phyloP scores from a whole-genome alignment of 2,329 filamentous ascomycete species.

The Aplosporella prunicola region DNA sequence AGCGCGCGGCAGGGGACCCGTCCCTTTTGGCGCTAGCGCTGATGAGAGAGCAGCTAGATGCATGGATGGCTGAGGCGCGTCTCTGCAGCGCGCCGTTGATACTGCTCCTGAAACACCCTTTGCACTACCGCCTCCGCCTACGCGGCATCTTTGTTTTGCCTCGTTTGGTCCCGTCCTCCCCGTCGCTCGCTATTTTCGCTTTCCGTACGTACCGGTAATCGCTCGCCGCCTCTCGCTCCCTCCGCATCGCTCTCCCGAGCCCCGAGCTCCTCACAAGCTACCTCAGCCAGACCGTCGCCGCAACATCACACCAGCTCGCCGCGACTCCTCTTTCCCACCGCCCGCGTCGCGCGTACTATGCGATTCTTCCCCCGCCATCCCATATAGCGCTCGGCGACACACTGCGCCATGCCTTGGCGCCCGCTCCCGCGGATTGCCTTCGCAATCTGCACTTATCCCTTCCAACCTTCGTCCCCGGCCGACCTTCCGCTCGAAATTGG shows the following conservation, averaged over 20 bases:
- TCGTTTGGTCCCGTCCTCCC: no score
- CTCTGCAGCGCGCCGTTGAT: no score
- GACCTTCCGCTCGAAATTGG: slow-evolving; percentile 95
- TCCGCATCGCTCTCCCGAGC: not conserved
- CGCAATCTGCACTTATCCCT: slow-evolving; percentile 91
- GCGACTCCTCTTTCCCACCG: slow-evolving; percentile 3
- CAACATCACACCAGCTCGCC: not conserved
- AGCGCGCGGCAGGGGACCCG: no score
- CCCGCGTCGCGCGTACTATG: slow-evolving; percentile 12
- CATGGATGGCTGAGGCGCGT: no score
- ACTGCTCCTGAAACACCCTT: no score
- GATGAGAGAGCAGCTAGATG: no score
- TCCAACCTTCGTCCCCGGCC: slow-evolving; percentile 73
- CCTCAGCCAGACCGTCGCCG: not conserved
- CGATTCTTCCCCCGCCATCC: slow-evolving; percentile 8
- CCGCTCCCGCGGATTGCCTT: slow-evolving; percentile 95
- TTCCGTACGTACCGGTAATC: not conserved
- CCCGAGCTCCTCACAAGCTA: not conserved
- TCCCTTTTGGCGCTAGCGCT: no score
- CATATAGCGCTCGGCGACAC: slow-evolving; percentile 8
- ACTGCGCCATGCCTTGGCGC: slow-evolving; percentile 55
- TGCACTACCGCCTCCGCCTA: no score
- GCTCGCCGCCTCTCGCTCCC: not conserved
- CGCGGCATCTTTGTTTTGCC: no score
- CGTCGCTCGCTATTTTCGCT: not conserved